Evolutionary conservation across 208 protist genomes (phyloP), one percentile per base, ranked within the genome.

Genomic region (Acanthamoeba sp.): DNA sequence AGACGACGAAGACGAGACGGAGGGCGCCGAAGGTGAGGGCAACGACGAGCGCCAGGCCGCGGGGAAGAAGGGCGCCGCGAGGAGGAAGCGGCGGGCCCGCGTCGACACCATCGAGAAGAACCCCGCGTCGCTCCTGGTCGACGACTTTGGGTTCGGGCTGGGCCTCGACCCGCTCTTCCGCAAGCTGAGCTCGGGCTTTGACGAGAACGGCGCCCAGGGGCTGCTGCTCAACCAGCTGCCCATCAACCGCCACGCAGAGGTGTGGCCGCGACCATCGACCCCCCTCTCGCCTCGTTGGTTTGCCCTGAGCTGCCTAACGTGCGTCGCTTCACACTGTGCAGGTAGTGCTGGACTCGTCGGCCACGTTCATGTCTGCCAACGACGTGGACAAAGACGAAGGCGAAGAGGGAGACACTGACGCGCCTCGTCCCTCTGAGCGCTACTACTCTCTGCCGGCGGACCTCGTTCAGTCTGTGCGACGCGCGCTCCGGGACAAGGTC

Each of bases 151-250:
- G 4, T 66, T 90, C n/a, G 82, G 55, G n/a, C 34, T 90, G 12
- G 82, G 52, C 3, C 52, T 90, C 34, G 82, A 90, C 14, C 82
- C 82, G 27, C 55, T 90, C 52, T 90, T 90, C 29, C 82, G 82
- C 22, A 90, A 90, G 55, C 45, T 66, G 27, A 69, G 82, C 32
- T 32, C 82, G 32, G 45, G 52, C 2, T 90, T 66, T 40, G 82
- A 90, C 57, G 82, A 90, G 40, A 20, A 18, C 45, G 82, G 82
- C 22, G 27, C 82, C 14, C 82, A 42, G 52, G 82, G 82, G 12
- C 52, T 90, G 34, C 50, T 90, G 29, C 82, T 90, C 52, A 90
- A 90, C 38, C 82, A 90, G 24, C 45, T 90, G 12, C 73, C 73
- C 73, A 84, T 32, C 48, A 84, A 52, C 38, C 32, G 10, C 9